Evolutionary conservation across 768 basidiomycete species (phyloP), one percentile per base, ranked within the genome.

Genomic region (Aureoboletus auriporus): DNA sequence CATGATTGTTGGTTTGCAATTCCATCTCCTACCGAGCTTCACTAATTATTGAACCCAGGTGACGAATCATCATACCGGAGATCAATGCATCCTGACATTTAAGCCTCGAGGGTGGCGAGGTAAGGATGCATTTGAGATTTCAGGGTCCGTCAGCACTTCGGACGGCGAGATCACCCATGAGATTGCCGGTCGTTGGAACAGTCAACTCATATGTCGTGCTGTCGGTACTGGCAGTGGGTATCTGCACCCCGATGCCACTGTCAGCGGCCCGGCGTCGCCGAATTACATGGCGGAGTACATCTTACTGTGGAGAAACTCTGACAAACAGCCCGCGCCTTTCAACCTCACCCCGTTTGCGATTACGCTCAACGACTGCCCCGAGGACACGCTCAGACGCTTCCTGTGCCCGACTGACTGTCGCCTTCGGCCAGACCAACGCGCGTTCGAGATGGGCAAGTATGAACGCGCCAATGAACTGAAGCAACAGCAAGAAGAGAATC

Each of bases 81-180:
- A 97, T 56, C 80, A 77, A 41, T 96, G 93, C 56, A 74, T 89
- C 1, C 71, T 98, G 20, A 94, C 92, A 3, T 98, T 97, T 76
- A 98, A 97, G 69, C 94, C 94, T 3, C 80, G 93, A 48, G 92
- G 93, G 3, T 98, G 94, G 94, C 75, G 92, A 46, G 92, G 89
- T 8, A 88, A 81, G 58, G 88, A 95, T 52, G 92, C 93, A 0
- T 93, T 78, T 59, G 95, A 98, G 67, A 93, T 98, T 62, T 87
- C 86, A 2, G 95, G 94, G 1, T 77, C 80, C 35, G 93, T 97
- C 17, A 68, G 78, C 50, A 84, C 90, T 60, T 65, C 78, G 1
- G 56, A 69, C 0, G 92, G 88, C 9, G 70, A 76, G 17, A 71
- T 84, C 28, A 81, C 76, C 0, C 89, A 94, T 68, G 92, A 95